Base-by-base conservation (phyloP, 2,329 filamentous ascomycete genomes). In the Alternaria sp. region DNA sequence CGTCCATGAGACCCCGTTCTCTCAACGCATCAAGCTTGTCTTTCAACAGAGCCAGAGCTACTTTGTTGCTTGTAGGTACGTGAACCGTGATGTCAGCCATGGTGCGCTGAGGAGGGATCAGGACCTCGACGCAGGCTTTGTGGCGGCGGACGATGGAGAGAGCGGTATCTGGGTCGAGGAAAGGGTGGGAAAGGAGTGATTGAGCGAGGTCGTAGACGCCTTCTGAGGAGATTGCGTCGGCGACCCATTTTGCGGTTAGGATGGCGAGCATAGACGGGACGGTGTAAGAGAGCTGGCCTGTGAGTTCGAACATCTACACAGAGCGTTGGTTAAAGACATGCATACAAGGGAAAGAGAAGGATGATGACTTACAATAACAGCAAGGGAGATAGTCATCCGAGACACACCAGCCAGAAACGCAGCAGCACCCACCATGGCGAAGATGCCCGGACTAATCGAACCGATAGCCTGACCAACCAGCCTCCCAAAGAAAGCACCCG, bases 131-230 rank as follows among this genome's bases (percentile, higher is more conserved):
- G 1, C 80, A 75, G 14, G 70, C 62, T 11, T 79, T 77, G 41
- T 79, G 68, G 25, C 71, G 70, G 58, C 83, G 78, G 5, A 85
- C 82, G 18, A 81, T 76, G 0, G 71, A 71, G 18, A 86, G 75
- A 2, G 84, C 82, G 61, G 82, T 79, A 51, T 89, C 86, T 0
- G 81, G 68, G 62, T 89, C 86, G 9, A 89, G 77, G 69, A 89
- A 89, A 1, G 87, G 87, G 68, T 88, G 86, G 0, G 86, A 87
- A 1, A 88, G 81, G 4, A 89, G 82, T 4, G 83, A 83, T 72
- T 89, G 86, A n/a, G 87, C 86, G 8, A 89, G 80, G 68, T 89
- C 87, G 68, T 89, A 89, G 1, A 89, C 85, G 21, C 85, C 79
- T 65, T 88, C 84, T 23, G 76, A 75, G 50, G 83, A 84, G 18